A percentile compares a stretch with the other conserved stretches of the same genome.
These are phyloP conservation scores for Annulohypoxylon bovei DNA, from an alignment of 495 filamentous ascomycete genomes.

Conservation along the genomic window DNA sequence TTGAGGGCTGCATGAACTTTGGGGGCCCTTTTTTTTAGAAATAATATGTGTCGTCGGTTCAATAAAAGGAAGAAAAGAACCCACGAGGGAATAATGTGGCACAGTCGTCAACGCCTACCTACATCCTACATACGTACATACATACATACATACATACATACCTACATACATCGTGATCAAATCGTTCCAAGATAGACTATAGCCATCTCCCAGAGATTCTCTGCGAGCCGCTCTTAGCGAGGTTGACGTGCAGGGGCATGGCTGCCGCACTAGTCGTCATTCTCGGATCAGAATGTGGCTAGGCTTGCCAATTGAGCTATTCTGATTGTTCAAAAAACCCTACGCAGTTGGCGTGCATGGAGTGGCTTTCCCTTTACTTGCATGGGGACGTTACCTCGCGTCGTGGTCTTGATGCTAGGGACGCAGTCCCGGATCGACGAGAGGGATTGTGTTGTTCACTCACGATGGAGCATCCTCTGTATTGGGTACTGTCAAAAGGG, in stretches of 20 bases:
- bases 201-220: constrained; percentile 30
- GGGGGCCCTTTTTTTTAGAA: constrained; percentile 5
- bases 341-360: constrained; percentile 37
- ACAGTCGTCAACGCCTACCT: constrained; percentile 6
- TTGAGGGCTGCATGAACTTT: constrained; percentile 28
- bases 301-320: constrained; percentile 27
- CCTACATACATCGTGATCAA: constrained; percentile 31
- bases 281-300: constrained; percentile 30
- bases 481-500: constrained; percentile 13
- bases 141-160: constrained; percentile 14
- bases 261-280: constrained; percentile 37
- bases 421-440: constrained; percentile 42
- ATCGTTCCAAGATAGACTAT: constrained; percentile 33
- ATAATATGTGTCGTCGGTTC: constrained; percentile 13
- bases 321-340: constrained; percentile 38
- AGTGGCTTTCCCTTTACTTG: constrained; percentile 30
- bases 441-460: constrained; percentile 17
- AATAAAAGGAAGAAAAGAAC: too few species aligned
- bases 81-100: constrained; percentile 12
- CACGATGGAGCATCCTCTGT: constrained; percentile 31
- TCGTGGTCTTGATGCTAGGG: constrained; percentile 38
- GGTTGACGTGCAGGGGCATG: constrained; percentile 35
- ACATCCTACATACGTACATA: neutral
- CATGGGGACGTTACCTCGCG: constrained; percentile 41
- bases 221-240: constrained; percentile 45